Evolutionary conservation across 2,329 filamentous ascomycete species (phyloP).

Genomic region (Aspergillus versicolor): DNA sequence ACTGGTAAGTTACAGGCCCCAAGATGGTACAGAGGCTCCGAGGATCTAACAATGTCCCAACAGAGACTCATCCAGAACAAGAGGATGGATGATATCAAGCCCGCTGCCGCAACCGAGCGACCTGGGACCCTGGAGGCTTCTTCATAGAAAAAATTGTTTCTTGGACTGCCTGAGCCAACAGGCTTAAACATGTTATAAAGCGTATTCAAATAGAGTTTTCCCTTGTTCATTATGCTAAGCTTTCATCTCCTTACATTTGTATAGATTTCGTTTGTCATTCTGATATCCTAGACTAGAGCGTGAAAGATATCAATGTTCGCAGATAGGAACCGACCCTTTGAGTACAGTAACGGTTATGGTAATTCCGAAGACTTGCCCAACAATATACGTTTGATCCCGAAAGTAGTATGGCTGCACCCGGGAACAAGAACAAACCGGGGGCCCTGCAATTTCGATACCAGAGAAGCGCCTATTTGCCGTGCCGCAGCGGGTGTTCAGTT

Average conservation of each 20-base stretch:
- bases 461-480: neutral
- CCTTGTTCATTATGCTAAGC: neutral
- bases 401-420: neutral
- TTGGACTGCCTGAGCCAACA: constrained; percentile 2
- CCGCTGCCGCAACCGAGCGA: constrained; percentile 41
- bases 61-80: constrained; percentile 47
- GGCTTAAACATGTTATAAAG: constrained; percentile 13
- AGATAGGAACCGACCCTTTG: neutral
- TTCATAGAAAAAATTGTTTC: constrained; percentile 16
- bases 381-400: neutral
- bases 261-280: constrained; percentile 1
- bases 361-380: neutral
- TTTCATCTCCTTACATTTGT: neutral
- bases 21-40: neutral
- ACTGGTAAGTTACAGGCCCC: constrained; percentile 61
- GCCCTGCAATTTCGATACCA: neutral
- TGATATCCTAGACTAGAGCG: neutral
- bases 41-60: constrained; percentile 15
- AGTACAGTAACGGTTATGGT: neutral
- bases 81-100: constrained; percentile 39
- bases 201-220: constrained; percentile 16
- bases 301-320: neutral
- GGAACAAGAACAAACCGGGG: neutral
- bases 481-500: neutral
- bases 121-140: constrained; percentile 41